These are phyloP conservation scores for Aquilaria malaccensis DNA, from an alignment of 345 rosid species.

Conservation along the genomic window DNA sequence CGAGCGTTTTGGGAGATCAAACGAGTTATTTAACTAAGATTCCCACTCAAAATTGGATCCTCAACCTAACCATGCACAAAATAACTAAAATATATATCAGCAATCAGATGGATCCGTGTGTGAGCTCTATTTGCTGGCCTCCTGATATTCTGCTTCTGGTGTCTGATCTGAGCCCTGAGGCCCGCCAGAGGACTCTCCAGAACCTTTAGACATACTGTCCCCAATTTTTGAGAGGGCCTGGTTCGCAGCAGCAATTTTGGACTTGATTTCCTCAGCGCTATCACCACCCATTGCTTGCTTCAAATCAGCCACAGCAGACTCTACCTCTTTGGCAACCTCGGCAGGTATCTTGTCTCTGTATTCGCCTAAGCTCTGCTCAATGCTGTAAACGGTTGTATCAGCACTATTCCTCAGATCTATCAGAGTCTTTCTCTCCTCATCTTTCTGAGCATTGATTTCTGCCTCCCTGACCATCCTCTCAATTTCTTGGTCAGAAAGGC, in stretches of 20 bases:
- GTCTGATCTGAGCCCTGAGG: slow-evolving; percentile 31
- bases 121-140: slow-evolving; percentile 21
- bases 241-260: slow-evolving; percentile 46
- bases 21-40: no score
- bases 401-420: slow-evolving; percentile 30
- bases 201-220: slow-evolving; percentile 42
- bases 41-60: no score
- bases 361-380: slow-evolving; percentile 33
- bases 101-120: neutral
- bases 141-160: slow-evolving; percentile 54
- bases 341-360: slow-evolving; percentile 30
- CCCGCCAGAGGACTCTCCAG: slow-evolving; percentile 25
- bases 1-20: no score
- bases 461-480: slow-evolving; percentile 39
- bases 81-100: neutral
- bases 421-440: slow-evolving; percentile 28
- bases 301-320: slow-evolving; percentile 28
- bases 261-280: slow-evolving; percentile 36
- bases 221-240: slow-evolving; percentile 57
- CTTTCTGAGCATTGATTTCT: slow-evolving; percentile 27
- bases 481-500: slow-evolving; percentile 24
- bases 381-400: slow-evolving; percentile 29
- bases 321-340: slow-evolving; percentile 29
- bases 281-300: slow-evolving; percentile 24
- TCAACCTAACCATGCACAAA: no score